A percentile compares a stretch with the other conserved stretches of the same genome.
Evolutionary conservation across 176 grass and related monocot species (phyloP).

Genomic region (Dactylis glomerata): DNA sequence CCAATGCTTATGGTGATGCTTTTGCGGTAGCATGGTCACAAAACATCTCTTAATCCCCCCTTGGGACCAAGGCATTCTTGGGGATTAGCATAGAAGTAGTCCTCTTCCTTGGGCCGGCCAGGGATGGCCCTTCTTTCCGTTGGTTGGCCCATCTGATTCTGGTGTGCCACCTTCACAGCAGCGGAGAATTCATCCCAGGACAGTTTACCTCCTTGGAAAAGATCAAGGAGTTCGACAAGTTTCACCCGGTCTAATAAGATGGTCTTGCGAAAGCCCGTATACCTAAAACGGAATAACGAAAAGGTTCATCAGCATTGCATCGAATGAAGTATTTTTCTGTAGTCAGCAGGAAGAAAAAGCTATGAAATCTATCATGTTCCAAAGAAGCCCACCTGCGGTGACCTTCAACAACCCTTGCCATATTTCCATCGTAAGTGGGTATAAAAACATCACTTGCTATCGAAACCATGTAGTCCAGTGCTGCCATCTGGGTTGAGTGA

Average conservation of each 20-base stretch:
- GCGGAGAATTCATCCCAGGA: slow-evolving; percentile 73
- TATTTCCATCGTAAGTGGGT: slow-evolving; percentile 96
- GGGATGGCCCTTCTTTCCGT: slow-evolving; percentile 47
- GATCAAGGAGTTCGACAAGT: slow-evolving; percentile 80
- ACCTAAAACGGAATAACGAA: slow-evolving; percentile 38
- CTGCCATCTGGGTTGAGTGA: slow-evolving; percentile 96
- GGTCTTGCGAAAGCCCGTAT: slow-evolving; percentile 62
- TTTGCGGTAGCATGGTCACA: slow-evolving; percentile 11
- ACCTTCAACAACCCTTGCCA: slow-evolving; percentile 97
- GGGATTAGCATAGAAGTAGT: slow-evolving; percentile 91
- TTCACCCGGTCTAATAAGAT: slow-evolving; percentile 74
- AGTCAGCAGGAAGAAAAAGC: neutral
- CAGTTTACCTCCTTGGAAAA: slow-evolving; percentile 56
- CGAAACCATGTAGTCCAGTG: slow-evolving; percentile 93
- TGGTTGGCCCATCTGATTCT: slow-evolving; percentile 73
- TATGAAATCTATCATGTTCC: neutral
- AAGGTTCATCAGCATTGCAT: neutral
- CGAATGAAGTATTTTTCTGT: neutral
- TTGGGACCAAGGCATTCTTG: slow-evolving; percentile 61
- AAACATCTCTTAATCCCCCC: slow-evolving; percentile 22
- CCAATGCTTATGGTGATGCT: neutral
- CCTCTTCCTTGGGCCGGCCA: slow-evolving; percentile 84
- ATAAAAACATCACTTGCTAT: slow-evolving; percentile 82
- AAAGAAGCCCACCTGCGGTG: slow-evolving; percentile 63
- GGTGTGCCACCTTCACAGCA: slow-evolving; percentile 69